Conservation (phyloP, 345 rosid genomes). For the Arabis alpina region DNA sequence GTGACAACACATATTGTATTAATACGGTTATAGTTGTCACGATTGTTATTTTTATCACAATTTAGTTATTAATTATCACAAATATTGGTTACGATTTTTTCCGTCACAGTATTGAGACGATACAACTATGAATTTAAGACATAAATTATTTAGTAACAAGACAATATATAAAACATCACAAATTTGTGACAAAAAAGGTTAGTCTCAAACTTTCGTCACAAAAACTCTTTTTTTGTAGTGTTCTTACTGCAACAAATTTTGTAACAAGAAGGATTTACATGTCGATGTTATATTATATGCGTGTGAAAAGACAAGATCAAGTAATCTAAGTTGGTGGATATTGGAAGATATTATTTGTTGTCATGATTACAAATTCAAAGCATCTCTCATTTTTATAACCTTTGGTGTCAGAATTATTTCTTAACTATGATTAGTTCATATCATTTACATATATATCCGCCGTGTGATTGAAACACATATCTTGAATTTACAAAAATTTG, state of each 20-base stretch:
- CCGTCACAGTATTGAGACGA: too few species aligned
- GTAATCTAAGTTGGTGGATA: conserved; percentile 34
- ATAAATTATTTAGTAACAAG: too few species aligned
- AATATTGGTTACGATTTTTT: too few species aligned
- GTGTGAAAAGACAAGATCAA: conserved; percentile 21
- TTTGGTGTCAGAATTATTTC: conserved; percentile 29
- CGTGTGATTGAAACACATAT: conserved; percentile 30
- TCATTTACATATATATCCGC: conserved; percentile 26
- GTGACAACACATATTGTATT: too few species aligned
- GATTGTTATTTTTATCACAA: too few species aligned
- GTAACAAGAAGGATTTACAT: conserved; percentile 38
- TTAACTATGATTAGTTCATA: conserved; percentile 28
- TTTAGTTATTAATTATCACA: too few species aligned
- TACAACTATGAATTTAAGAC: too few species aligned
- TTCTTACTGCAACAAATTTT: conserved; percentile 27
- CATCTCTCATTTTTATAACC: conserved; percentile 34
- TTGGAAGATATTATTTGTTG: conserved; percentile 17
- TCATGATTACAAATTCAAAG: conserved; percentile 31
- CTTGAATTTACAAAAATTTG: conserved; percentile 1
- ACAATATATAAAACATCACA: too few species aligned
- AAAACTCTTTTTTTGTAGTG: too few species aligned
- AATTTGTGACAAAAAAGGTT: too few species aligned
- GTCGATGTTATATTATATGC: conserved; percentile 21
- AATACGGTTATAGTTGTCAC: too few species aligned
- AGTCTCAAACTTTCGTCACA: too few species aligned